phyloP scores from a whole-genome alignment of 768 basidiomycete species.

The Lanmaoa rubissima region DNA sequence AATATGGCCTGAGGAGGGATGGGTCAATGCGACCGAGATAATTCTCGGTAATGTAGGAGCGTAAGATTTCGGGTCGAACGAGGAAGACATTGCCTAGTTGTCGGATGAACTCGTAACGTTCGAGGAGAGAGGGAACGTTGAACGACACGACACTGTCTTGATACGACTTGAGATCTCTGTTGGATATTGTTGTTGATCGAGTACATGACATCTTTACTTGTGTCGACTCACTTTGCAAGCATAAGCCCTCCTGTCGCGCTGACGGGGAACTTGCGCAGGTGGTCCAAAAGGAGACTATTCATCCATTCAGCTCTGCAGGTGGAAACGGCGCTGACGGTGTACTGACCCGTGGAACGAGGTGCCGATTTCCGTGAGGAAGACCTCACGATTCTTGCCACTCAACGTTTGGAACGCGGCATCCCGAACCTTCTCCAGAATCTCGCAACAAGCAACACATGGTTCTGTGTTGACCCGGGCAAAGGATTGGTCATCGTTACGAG shows the following conservation, averaged over 20 bases:
- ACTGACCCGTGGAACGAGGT: slow-evolving; percentile 86
- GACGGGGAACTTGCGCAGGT: slow-evolving; percentile 94
- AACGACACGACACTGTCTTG: slow-evolving; percentile 89
- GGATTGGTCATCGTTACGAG: slow-evolving; percentile 91
- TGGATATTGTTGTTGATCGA: not conserved
- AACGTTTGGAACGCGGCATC: slow-evolving; percentile 73
- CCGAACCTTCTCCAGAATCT: slow-evolving; percentile 76
- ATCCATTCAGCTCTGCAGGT: slow-evolving; percentile 9
- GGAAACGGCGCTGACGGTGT: not conserved
- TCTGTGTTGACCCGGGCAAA: slow-evolving; percentile 95
- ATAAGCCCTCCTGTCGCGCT: slow-evolving; percentile 96
- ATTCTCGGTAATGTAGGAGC: slow-evolving; percentile 92
- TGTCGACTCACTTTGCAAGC: slow-evolving; percentile 82
- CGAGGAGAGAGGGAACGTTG: slow-evolving; percentile 76
- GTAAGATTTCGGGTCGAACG: slow-evolving; percentile 91
- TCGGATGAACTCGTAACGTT: slow-evolving; percentile 97
- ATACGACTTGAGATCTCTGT: slow-evolving; percentile 92
- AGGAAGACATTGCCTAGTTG: slow-evolving; percentile 98
- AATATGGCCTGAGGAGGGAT: slow-evolving; percentile 82
- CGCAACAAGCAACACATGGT: slow-evolving; percentile 84
- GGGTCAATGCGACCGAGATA: slow-evolving; percentile 92
- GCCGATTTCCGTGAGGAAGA: slow-evolving; percentile 91
- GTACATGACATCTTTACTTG: not conserved
- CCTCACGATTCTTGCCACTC: slow-evolving; percentile 90
- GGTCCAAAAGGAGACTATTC: slow-evolving; percentile 82